Evolutionary conservation across 2,329 filamentous ascomycete species (phyloP).

Genomic region (Aspergillus fischeri): DNA sequence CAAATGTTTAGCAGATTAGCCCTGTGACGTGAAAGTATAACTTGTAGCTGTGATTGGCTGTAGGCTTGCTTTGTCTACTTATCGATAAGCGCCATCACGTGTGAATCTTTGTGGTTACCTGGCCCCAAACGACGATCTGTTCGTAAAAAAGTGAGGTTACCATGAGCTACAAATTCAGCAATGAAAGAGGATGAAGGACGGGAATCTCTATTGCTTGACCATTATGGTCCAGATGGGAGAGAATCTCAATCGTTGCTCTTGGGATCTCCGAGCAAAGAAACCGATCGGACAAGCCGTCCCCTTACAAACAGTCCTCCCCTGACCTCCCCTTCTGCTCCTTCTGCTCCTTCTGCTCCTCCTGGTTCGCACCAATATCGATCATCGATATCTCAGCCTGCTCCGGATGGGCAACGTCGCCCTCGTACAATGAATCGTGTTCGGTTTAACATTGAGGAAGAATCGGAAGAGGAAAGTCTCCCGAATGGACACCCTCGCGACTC

Average conservation of each 20-base stretch:
- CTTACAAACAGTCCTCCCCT: slow-evolving; percentile 18
- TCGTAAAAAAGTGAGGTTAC: slow-evolving; percentile 8
- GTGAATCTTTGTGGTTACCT: slow-evolving; percentile 12
- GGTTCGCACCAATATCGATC: slow-evolving; percentile 33
- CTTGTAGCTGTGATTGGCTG: not conserved
- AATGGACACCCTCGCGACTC: slow-evolving; percentile 29
- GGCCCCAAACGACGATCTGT: slow-evolving; percentile 21
- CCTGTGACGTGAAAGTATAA: not conserved
- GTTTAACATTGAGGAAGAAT: slow-evolving; percentile 55
- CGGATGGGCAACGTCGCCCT: slow-evolving; percentile 40
- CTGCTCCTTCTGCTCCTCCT: slow-evolving; percentile 13
- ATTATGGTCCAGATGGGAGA: slow-evolving; percentile 23
- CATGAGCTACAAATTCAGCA: slow-evolving; percentile 29
- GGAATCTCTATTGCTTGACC: slow-evolving; percentile 30
- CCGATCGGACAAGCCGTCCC: slow-evolving; percentile 24
- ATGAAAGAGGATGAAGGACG: slow-evolving; percentile 40
- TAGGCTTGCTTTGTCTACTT: slow-evolving; percentile 4
- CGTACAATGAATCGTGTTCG: slow-evolving; percentile 69
- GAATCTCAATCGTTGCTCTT: slow-evolving; percentile 34
- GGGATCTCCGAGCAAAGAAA: slow-evolving; percentile 24
- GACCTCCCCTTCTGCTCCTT: slow-evolving; percentile 12
- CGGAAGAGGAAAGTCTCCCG: slow-evolving; percentile 24
- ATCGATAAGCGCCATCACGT: slow-evolving; percentile 23
- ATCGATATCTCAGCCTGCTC: slow-evolving; percentile 37
- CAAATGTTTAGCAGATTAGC: not conserved